phyloP scores from a whole-genome alignment of 371 early-diverging fungal genomes.

The Basidiobolus heterosporus region DNA sequence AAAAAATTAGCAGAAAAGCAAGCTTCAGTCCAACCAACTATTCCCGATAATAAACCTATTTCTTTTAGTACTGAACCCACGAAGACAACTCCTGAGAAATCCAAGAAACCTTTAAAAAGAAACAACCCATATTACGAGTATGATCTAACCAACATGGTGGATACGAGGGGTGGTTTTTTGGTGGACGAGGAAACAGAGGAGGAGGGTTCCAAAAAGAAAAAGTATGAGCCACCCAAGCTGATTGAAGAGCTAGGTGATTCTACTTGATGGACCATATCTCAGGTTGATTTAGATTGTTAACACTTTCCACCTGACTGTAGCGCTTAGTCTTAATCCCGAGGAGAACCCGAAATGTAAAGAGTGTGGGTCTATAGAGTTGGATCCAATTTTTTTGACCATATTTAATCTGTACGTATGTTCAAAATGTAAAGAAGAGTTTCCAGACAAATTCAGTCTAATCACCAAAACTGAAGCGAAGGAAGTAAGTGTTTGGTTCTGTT shows the following conservation, averaged over 20 bases:
- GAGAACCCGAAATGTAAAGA: constrained; percentile 8
- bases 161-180: constrained; percentile 74
- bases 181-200: constrained; percentile 26
- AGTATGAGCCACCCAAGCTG: constrained; percentile 10
- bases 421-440: constrained; percentile 5
- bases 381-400: constrained; percentile 4
- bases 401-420: constrained; percentile 7
- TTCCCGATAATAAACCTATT: too few species aligned
- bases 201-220: constrained; percentile 11
- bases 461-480: constrained; percentile 21
- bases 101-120: background rate
- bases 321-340: background rate
- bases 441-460: constrained; percentile 13
- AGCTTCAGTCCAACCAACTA: too few species aligned
- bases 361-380: constrained; percentile 7
- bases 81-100: too few species aligned
- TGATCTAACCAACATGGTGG: constrained; percentile 58
- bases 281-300: constrained; percentile 3
- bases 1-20: too few species aligned
- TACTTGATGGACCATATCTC: background rate
- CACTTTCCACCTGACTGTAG: constrained; percentile 19
- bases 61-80: too few species aligned
- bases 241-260: constrained; percentile 9
- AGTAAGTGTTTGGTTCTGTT: too few species aligned
- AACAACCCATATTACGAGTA: constrained; percentile 41